Evolutionary conservation across 2,329 filamentous ascomycete genomes (phyloP).

Genomic region (Hypomyces perniciosus): DNA sequence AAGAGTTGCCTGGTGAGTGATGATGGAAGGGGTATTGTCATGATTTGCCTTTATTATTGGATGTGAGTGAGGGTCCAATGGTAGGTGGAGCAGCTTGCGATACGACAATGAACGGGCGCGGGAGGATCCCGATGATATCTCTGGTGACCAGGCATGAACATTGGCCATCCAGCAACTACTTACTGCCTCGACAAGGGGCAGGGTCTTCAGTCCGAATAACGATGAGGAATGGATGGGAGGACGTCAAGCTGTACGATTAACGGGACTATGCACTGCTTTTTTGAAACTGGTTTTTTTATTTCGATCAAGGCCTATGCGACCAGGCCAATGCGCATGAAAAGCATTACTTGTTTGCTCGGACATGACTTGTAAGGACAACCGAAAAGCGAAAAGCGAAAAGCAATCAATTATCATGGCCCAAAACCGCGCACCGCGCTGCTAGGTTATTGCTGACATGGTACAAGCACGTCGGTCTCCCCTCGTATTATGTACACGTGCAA

Average conservation of each 20-base stretch:
- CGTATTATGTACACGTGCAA: not conserved
- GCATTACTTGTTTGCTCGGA: not conserved
- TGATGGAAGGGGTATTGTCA: not conserved
- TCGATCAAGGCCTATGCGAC: not conserved
- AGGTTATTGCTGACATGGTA: too few species aligned
- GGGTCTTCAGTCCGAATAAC: conserved; percentile 4
- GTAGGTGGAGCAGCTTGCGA: conserved; percentile 10
- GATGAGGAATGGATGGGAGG: conserved; percentile 5
- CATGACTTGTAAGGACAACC: not conserved
- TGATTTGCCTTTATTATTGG: not conserved
- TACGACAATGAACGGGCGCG: conserved; percentile 5
- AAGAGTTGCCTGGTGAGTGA: conserved; percentile 1
- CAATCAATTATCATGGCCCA: too few species aligned
- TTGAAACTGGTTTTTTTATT: conserved; percentile 1
- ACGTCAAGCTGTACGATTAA: conserved; percentile 18
- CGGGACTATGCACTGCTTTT: conserved; percentile 12
- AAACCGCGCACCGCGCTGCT: too few species aligned
- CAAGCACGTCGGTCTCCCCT: not conserved
- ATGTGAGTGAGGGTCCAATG: conserved; percentile 1
- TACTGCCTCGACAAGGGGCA: not conserved
- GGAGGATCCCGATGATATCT: conserved; percentile 2
- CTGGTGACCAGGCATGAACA: conserved; percentile 6
- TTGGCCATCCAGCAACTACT: not conserved
- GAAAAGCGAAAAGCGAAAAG: not conserved
- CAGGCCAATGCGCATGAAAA: not conserved